Conservation (phyloP, 73 alveolate genomes). For the Durusdinium trenchii region DNA sequence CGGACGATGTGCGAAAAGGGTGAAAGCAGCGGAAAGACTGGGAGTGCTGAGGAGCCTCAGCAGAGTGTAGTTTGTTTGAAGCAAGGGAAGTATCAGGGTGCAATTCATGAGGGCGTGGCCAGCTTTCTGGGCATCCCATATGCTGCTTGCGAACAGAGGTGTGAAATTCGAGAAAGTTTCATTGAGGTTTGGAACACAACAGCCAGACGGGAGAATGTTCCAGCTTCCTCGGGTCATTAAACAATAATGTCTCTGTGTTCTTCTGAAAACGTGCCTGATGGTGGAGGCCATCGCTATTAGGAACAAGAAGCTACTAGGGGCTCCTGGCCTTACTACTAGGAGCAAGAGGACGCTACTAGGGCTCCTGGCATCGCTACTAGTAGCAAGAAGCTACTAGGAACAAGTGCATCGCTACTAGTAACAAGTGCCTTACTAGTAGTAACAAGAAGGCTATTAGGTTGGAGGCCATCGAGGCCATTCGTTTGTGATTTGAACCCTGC, state of each 20-base stretch:
- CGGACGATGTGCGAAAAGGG: background rate
- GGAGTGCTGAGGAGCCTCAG: background rate
- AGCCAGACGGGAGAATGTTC: too few relatives aligned
- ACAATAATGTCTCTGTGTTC: background rate
- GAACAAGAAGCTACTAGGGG: too few relatives aligned
- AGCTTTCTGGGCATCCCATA: conserved; percentile 43
- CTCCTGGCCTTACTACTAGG: too few relatives aligned
- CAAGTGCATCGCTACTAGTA: too few relatives aligned
- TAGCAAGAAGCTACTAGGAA: too few relatives aligned
- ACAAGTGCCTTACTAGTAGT: too few relatives aligned
- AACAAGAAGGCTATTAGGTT: too few relatives aligned
- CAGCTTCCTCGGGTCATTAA: background rate
- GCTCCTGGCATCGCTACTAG: too few relatives aligned
- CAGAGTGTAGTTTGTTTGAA: background rate
- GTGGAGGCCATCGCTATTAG: too few relatives aligned
- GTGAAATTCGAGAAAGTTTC: background rate
- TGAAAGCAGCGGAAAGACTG: background rate
- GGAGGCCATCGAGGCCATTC: too few relatives aligned
- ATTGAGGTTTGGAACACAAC: background rate
- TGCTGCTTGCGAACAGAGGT: background rate
- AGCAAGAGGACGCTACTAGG: too few relatives aligned
- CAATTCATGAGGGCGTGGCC: conserved; percentile 38
- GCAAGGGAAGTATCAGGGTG: background rate
- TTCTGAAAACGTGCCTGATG: background rate
- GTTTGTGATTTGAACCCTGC: too few relatives aligned